Evolutionary conservation across 1,139 yeast genomes (phyloP).

Genomic region (Yueomyces sp.): DNA sequence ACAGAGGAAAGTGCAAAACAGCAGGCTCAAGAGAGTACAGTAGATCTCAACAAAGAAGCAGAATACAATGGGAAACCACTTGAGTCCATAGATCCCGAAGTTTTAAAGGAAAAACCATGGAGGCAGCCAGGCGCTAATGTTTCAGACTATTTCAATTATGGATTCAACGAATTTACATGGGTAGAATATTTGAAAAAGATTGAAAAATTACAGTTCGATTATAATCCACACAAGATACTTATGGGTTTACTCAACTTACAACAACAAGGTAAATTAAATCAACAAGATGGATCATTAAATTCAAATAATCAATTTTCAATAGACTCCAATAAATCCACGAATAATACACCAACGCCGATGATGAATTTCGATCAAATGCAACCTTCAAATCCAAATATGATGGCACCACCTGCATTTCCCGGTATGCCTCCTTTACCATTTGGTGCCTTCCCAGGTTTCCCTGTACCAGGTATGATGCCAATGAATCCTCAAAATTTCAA

Average conservation of each 20-base stretch:
- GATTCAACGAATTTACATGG: constrained; percentile 96
- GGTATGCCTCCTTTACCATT: constrained; percentile 19
- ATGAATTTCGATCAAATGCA: constrained; percentile 1
- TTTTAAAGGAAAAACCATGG: constrained; percentile 92
- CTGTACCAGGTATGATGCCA: constrained; percentile 26
- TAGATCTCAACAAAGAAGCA: constrained; percentile 46
- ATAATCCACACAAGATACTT: constrained; percentile 42
- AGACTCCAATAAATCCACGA: background rate
- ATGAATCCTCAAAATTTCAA: constrained; percentile 10
- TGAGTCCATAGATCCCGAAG: constrained; percentile 72
- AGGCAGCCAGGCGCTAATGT: constrained; percentile 92
- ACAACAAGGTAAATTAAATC: constrained; percentile 24
- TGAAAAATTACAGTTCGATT: constrained; percentile 68
- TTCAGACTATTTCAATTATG: constrained; percentile 89
- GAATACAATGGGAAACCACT: constrained; percentile 73
- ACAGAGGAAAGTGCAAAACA: background rate
- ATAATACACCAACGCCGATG: background rate
- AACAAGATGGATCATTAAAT: constrained; percentile 6
- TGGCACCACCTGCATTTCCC: constrained; percentile 2
- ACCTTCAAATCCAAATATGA: background rate
- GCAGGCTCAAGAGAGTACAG: constrained; percentile 3
- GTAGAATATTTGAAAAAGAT: constrained; percentile 83
- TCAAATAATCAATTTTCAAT: background rate
- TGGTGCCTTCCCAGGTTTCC: constrained; percentile 25
- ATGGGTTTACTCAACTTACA: constrained; percentile 30